Evolutionary conservation across 345 rosid genomes (phyloP), one percentile per base, ranked within the genome.

Genomic region (Melaleuca alternifolia): DNA sequence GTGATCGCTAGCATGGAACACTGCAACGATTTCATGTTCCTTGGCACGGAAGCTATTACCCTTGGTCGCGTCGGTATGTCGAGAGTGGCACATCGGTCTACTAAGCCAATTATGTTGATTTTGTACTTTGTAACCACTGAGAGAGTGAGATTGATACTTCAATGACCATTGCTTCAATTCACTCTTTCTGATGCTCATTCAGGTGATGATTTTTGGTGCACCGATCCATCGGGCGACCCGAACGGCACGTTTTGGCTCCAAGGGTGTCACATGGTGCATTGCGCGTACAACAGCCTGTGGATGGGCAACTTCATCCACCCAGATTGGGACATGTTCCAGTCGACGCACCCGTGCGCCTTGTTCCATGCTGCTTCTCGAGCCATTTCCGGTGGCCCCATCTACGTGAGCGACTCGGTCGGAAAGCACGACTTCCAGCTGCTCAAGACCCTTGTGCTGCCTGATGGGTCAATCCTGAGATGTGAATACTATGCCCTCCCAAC

Each of bases 141-240:
- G 23, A 7, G 28, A 61, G 37, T 61, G 75, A 28, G 75, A 61
- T 6, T n/a, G 75, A 61, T 61, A 14, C 18, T 65, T 7, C 26
- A 41, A 18, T 71, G 81, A 37, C 81, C 48, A 0, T 71, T 9
- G 48, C 46, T 71, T 71, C 81, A 71, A 37, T 71, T 18, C 81
- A 37, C 18, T 10, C 6, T 71, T 71, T 44, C 48, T 37, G 81
- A 18, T 44, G 81, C 18, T 71, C 56, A n/a, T 18, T 20, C 89
- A 97, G 99, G 99, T 54, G 99, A 96, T 90, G 99, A 96, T 90
- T 97, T 97, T 75, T 97, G 99, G 99, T 95, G 99, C 92, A 96
- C 97, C 5, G 99, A 97, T 71, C 98, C 99, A 71, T 96, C 99
- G 0, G 98, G 99, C 1, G 99, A 97, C 75, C 97, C 97, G 9